phyloP scores from a whole-genome alignment of 129 eudicot species.

The Flaveria robusta region DNA sequence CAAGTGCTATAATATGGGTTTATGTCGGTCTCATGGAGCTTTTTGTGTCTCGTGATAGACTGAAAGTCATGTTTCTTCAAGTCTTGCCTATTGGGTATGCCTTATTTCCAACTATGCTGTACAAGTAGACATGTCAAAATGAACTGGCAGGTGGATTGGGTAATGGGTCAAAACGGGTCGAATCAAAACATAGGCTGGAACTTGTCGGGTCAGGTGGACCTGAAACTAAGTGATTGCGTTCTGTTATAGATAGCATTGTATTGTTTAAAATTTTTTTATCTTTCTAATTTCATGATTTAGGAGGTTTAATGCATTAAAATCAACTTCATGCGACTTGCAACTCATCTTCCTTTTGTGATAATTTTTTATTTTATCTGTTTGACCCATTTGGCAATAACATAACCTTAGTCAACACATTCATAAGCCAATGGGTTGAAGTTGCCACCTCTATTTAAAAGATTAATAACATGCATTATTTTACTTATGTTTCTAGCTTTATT shows the following conservation, averaged over 20 bases:
- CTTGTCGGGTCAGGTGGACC: background rate
- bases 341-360: background rate
- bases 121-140: background rate
- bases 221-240: background rate
- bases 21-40: constrained; percentile 83
- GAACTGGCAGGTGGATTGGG: background rate
- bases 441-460: background rate
- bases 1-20: constrained; percentile 91
- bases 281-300: background rate
- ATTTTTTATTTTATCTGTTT: background rate
- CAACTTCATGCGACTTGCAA: background rate
- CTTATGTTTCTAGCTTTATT: constrained; percentile 16
- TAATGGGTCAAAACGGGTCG: background rate
- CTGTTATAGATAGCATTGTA: background rate
- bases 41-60: constrained; percentile 44
- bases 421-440: background rate
- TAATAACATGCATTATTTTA: constrained; percentile 1
- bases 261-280: background rate
- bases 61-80: constrained; percentile 67
- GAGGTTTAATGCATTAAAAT: background rate
- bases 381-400: background rate
- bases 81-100: constrained; percentile 85
- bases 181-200: background rate
- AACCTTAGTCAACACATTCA: background rate
- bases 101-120: constrained; percentile 8